Base-by-base conservation (phyloP, 306 rosid genomes). In the Oxytropis ochrocephala region DNA sequence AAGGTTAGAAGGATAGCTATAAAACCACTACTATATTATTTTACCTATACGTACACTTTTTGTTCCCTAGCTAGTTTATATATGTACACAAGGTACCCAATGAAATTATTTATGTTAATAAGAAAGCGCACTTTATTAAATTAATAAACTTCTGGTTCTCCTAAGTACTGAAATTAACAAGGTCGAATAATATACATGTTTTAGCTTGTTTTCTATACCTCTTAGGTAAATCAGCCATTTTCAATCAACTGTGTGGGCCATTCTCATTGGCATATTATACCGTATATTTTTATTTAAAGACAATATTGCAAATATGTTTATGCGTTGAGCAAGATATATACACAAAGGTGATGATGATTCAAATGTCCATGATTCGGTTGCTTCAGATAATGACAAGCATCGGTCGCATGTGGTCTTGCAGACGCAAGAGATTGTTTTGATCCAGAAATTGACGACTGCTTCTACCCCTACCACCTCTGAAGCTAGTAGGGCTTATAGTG, bases 171-270 rank as follows among this genome's bases (percentile, higher is more conserved):
- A 64, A 8, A 43, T 24, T 55, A 72, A 72, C 81, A 39, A 75
- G 41, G 81, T 42, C 4, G 52, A 55, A 76, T 54, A 61, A 73
- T 27, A 73, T 27, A 19, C 11, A 72, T 46, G n/a, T 18, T 29
- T 64, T 48, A 56, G 24, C 12, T 58, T 58, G 8, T 33, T 64
- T 54, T 63, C 47, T 38, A 68, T 5, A 46, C 6, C 10, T 54
- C 51, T 17, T 64, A 44, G 61, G 56, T 61, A 53, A 36, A 61
- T 8, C 46, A 54, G 48, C 58, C 73, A 69, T 36, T 47, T 57
- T 62, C 27, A 54, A 61, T 52, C 61, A 67, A 29, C 11, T 12
- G 69, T 12, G 69, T 74, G 80, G 77, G 83, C 76, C 73, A 47
- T 14, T n/a, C 73, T 69, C 64, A 74, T 62, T 69, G 59, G 58